Evolutionary conservation across 164 flowering plant species (phyloP).

Genomic region (Malania oleifera): DNA sequence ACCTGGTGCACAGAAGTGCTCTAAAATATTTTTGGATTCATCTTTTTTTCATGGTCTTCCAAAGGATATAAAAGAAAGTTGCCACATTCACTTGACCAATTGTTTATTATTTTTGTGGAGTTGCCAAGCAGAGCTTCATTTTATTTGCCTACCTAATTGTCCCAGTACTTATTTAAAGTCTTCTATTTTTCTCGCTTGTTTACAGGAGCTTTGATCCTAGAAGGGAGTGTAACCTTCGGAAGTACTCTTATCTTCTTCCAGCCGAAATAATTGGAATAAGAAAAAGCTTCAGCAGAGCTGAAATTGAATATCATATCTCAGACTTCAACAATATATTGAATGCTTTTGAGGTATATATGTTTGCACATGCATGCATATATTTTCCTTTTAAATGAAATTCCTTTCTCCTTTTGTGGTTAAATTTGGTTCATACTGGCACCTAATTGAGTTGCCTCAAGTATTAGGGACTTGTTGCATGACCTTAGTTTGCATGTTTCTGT

Average conservation of each 20-base stretch:
- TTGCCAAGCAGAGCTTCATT: not conserved
- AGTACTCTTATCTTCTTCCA: conserved; percentile 83
- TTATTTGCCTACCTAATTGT: not conserved
- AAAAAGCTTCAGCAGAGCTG: conserved; percentile 29
- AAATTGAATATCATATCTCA: conserved; percentile 54
- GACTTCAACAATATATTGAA: conserved; percentile 63
- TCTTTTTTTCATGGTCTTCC: not conserved
- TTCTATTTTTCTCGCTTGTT: not conserved
- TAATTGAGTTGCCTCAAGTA: not conserved
- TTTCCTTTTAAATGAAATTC: not conserved
- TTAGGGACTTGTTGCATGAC: not conserved
- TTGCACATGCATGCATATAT: not conserved
- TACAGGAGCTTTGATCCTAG: conserved; percentile 87
- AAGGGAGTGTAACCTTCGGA: conserved; percentile 71
- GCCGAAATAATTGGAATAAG: conserved; percentile 74
- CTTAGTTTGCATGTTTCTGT: not conserved
- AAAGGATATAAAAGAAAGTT: not conserved
- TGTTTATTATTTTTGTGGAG: not conserved
- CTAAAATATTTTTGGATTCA: not conserved
- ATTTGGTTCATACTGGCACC: not conserved
- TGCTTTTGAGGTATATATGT: conserved; percentile 60
- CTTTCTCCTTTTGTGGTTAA: not conserved
- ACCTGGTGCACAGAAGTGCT: not conserved
- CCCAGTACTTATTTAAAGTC: not conserved
- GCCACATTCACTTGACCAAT: not conserved